Conservation (phyloP, 2,329 filamentous ascomycete genomes). For the Cercospora berteroae region DNA sequence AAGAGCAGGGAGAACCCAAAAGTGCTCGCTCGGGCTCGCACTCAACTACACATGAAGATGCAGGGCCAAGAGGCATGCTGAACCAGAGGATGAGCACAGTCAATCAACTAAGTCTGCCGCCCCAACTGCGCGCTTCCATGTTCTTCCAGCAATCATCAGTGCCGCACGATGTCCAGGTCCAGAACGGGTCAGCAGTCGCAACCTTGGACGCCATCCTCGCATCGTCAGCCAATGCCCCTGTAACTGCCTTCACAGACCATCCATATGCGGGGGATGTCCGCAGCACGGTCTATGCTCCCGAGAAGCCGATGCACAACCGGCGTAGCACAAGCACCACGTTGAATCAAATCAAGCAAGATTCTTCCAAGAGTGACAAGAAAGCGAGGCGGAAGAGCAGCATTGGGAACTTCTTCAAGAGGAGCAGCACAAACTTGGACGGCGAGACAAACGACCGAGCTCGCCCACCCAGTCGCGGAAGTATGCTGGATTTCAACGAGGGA, state of each 20-base stretch:
- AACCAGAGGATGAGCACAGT: slow-evolving; percentile 40
- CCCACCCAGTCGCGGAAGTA: slow-evolving; percentile 29
- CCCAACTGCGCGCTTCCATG: slow-evolving; percentile 83
- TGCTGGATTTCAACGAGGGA: slow-evolving; percentile 34
- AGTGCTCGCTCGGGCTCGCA: neutral
- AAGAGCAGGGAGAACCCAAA: slow-evolving; percentile 1
- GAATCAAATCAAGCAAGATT: neutral
- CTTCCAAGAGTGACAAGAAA: slow-evolving; percentile 21
- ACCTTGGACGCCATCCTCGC: slow-evolving; percentile 91
- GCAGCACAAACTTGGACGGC: slow-evolving; percentile 39
- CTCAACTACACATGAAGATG: slow-evolving; percentile 9
- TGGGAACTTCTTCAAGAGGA: slow-evolving; percentile 35
- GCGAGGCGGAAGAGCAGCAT: slow-evolving; percentile 35
- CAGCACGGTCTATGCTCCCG: slow-evolving; percentile 66
- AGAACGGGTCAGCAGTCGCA: slow-evolving; percentile 77
- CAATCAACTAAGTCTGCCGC: slow-evolving; percentile 59
- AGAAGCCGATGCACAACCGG: slow-evolving; percentile 20
- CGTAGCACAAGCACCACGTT: slow-evolving; percentile 23
- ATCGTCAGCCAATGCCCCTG: slow-evolving; percentile 81
- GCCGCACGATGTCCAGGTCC: slow-evolving; percentile 55
- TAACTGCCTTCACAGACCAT: slow-evolving; percentile 89
- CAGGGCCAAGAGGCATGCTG: slow-evolving; percentile 25
- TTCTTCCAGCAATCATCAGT: slow-evolving; percentile 75
- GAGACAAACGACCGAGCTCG: slow-evolving; percentile 32
- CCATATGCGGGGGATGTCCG: slow-evolving; percentile 75